A percentile compares a stretch with the other conserved stretches of the same genome.
phyloP scores from a whole-genome alignment of 768 basidiomycete species.

The Mrakia gelida region DNA sequence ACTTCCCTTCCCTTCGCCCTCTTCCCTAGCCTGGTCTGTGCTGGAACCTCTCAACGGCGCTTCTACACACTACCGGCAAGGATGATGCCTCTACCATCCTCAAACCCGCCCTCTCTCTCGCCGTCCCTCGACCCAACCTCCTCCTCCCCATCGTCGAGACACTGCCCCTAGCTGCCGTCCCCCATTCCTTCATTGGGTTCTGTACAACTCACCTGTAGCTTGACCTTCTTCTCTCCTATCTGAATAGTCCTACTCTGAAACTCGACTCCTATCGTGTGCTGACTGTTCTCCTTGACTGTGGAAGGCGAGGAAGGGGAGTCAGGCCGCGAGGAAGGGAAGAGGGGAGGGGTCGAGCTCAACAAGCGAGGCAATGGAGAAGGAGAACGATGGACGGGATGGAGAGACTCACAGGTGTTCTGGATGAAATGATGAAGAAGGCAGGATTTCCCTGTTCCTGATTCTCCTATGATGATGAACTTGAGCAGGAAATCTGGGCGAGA shows the following conservation, averaged over 20 bases:
- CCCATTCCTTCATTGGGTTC: not conserved
- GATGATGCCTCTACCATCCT: too few relatives aligned
- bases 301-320: not conserved
- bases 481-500: slow-evolving; percentile 78
- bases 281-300: slow-evolving; percentile 56
- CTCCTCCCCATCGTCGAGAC: not conserved
- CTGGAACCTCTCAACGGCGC: too few relatives aligned
- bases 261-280: slow-evolving; percentile 98
- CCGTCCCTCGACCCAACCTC: not conserved
- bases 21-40: too few relatives aligned
- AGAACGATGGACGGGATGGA: not conserved
- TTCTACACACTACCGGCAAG: too few relatives aligned
- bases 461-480: slow-evolving; percentile 97
- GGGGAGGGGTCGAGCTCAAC: not conserved
- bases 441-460: slow-evolving; percentile 91
- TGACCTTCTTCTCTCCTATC: slow-evolving; percentile 83
- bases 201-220: slow-evolving; percentile 32
- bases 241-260: slow-evolving; percentile 91
- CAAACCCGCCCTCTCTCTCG: not conserved
- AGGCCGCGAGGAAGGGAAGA: not conserved
- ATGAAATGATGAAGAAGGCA: slow-evolving; percentile 95
- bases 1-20: too few relatives aligned
- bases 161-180: too few relatives aligned
- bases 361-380: not conserved
- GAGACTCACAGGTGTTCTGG: slow-evolving; percentile 79